Percentiles rank a stretch among this genome's conserved stretches.
Conservation (phyloP, 2,329 filamentous ascomycete species). For the Penicillium sp. region DNA sequence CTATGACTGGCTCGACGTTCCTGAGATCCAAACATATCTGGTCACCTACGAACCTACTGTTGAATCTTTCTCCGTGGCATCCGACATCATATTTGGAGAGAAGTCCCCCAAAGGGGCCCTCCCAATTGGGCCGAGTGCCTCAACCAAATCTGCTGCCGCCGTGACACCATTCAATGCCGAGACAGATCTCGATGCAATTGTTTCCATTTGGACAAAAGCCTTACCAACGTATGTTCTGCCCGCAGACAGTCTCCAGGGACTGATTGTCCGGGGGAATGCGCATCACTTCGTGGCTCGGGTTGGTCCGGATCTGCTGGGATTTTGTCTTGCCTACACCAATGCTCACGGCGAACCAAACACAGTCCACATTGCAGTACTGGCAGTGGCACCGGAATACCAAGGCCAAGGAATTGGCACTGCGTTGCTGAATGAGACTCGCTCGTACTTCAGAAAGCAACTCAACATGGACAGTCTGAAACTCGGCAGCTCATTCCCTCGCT, state of each 20-base stretch:
- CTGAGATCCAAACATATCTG: constrained; percentile 40
- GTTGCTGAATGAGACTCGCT: constrained; percentile 30
- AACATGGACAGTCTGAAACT: constrained; percentile 25
- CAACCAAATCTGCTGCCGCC: constrained; percentile 9
- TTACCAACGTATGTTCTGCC: constrained; percentile 37
- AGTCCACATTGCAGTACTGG: constrained; percentile 36
- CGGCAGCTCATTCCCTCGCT: constrained; percentile 39
- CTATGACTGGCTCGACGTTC: constrained; percentile 43
- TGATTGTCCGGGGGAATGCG: constrained; percentile 27
- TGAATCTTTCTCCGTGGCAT: constrained; percentile 41
- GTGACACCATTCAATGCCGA: constrained; percentile 18
- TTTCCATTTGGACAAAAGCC: constrained; percentile 34
- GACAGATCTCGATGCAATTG: constrained; percentile 29
- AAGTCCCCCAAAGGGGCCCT: constrained; percentile 30
- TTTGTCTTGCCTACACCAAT: constrained; percentile 37
- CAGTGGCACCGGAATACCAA: constrained; percentile 34
- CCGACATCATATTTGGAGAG: constrained; percentile 39
- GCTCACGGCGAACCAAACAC: constrained; percentile 21
- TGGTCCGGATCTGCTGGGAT: constrained; percentile 29
- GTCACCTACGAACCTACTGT: constrained; percentile 44
- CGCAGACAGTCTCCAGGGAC: constrained; percentile 21
- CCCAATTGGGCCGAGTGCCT: constrained; percentile 30
- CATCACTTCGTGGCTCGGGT: constrained; percentile 36
- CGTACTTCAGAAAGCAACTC: constrained; percentile 26
- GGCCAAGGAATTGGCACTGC: constrained; percentile 39